These are phyloP conservation scores for Glomus cerebriforme DNA, from an alignment of 192 early-diverging fungal genomes.

Conservation along the genomic window DNA sequence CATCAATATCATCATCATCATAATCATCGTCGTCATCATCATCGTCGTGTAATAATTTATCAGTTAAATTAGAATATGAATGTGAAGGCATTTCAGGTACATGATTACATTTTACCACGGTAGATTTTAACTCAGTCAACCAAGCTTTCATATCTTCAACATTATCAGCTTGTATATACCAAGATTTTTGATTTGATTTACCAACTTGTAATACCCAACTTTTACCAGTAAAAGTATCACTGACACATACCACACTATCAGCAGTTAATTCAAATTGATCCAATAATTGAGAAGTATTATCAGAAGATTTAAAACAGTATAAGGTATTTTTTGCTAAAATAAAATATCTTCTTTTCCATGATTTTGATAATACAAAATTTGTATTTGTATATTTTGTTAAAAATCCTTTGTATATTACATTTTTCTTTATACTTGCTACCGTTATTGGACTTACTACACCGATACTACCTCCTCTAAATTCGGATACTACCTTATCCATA, in stretches of 20 bases:
- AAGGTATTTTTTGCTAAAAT: conserved; percentile 37
- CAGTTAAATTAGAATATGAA: conserved; percentile 2
- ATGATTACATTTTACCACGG: conserved; percentile 34
- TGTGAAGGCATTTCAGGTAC: conserved; percentile 11
- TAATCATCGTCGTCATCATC: not conserved
- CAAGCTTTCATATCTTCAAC: conserved; percentile 43
- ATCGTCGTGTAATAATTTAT: not conserved
- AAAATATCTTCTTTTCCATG: conserved; percentile 49
- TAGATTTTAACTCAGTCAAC: conserved; percentile 43
- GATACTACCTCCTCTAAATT: not conserved
- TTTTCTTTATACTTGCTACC: conserved; percentile 15
- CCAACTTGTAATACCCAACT: conserved; percentile 44
- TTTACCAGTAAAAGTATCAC: conserved; percentile 44
- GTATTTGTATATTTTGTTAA: conserved; percentile 40
- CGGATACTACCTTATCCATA: not conserved
- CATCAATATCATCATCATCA: not conserved
- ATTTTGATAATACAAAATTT: conserved; percentile 43
- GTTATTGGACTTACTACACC: not conserved
- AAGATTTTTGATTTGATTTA: conserved; percentile 40
- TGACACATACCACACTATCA: conserved; percentile 48
- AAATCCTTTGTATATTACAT: conserved; percentile 32
- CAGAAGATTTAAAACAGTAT: conserved; percentile 48
- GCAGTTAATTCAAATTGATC: conserved; percentile 40
- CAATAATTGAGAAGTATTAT: conserved; percentile 36
- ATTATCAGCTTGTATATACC: conserved; percentile 46